phyloP scores from a whole-genome alignment of 2,329 filamentous ascomycete genomes.

The Xylaria sp. region DNA sequence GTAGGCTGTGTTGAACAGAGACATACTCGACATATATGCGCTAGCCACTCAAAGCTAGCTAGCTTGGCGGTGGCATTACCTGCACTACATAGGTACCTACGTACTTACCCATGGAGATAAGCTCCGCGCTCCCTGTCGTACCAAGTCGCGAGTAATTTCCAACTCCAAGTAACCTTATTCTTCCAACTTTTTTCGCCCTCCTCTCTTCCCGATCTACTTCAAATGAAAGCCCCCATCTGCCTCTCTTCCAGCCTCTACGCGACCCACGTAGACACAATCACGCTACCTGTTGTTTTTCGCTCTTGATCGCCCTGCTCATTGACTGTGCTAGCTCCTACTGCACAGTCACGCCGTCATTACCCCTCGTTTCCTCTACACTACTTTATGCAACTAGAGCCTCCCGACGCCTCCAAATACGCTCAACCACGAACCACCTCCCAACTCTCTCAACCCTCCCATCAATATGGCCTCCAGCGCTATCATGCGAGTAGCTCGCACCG shows the following conservation, averaged over 20 bases:
- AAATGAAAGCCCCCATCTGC: slow-evolving; percentile 15
- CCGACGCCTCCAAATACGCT: slow-evolving; percentile 41
- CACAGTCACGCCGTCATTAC: slow-evolving; percentile 53
- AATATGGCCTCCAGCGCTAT: slow-evolving; percentile 64
- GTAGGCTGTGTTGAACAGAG: too few relatives aligned
- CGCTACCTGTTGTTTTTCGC: not conserved
- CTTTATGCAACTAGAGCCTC: slow-evolving; percentile 70
- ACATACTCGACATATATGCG: too few relatives aligned
- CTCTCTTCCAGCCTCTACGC: slow-evolving; percentile 8
- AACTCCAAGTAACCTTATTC: not conserved
- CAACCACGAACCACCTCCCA: slow-evolving; percentile 42
- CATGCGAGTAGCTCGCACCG: slow-evolving; percentile 48
- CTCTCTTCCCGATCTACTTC: not conserved
- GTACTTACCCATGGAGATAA: not conserved
- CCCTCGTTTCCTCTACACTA: slow-evolving; percentile 47
- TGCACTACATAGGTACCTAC: not conserved
- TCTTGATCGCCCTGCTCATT: slow-evolving; percentile 14
- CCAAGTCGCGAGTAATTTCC: slow-evolving; percentile 19
- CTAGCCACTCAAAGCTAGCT: too few relatives aligned
- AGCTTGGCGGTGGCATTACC: too few relatives aligned
- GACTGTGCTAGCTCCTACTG: slow-evolving; percentile 59
- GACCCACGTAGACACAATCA: slow-evolving; percentile 10
- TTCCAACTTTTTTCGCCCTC: not conserved
- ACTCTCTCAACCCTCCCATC: slow-evolving; percentile 45
- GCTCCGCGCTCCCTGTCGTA: not conserved